Percentiles rank a stretch among this genome's conserved stretches.
Conservation (phyloP, 2,329 filamentous ascomycete species). For the Didymella glomerata region DNA sequence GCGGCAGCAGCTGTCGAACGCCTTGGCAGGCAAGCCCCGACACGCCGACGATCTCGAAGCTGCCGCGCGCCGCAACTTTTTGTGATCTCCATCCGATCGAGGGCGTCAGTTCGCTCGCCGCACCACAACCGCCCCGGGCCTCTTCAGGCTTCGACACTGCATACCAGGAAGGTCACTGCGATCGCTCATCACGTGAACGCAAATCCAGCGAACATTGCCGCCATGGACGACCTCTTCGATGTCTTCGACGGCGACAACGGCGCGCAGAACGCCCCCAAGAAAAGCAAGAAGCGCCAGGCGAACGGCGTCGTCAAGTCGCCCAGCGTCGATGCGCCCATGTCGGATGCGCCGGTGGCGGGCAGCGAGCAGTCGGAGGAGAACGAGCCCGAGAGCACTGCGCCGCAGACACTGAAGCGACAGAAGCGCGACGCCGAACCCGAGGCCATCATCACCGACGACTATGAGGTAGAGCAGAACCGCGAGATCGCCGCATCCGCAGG, state of each 20-base stretch:
- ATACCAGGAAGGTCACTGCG: conserved; percentile 14
- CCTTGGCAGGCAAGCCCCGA: conserved; percentile 15
- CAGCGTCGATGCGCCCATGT: conserved; percentile 56
- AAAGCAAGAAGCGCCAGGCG: conserved; percentile 85
- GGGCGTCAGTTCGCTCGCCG: conserved; percentile 6
- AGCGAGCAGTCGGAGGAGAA: conserved; percentile 36
- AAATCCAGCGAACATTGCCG: conserved; percentile 1
- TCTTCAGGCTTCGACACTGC: conserved; percentile 3
- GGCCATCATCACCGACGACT: conserved; percentile 89
- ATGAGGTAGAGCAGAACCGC: conserved; percentile 92
- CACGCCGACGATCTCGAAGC: conserved; percentile 9
- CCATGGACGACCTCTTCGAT: conserved; percentile 56
- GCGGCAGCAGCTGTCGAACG: conserved; percentile 17
- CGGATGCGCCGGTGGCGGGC: conserved; percentile 48
- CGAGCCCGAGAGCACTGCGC: conserved; percentile 45
- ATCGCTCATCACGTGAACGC: neutral
- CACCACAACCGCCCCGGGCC: conserved; percentile 11
- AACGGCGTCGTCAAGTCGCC: conserved; percentile 76
- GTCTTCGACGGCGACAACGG: conserved; percentile 53
- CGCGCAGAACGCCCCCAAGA: conserved; percentile 48
- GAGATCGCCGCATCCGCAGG: conserved; percentile 84
- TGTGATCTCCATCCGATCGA: conserved; percentile 9
- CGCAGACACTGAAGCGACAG: conserved; percentile 66
- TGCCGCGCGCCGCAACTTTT: conserved; percentile 20
- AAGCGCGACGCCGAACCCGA: conserved; percentile 71